Conservation (phyloP, 441 rosid genomes). For the Erysimum cheiri region DNA sequence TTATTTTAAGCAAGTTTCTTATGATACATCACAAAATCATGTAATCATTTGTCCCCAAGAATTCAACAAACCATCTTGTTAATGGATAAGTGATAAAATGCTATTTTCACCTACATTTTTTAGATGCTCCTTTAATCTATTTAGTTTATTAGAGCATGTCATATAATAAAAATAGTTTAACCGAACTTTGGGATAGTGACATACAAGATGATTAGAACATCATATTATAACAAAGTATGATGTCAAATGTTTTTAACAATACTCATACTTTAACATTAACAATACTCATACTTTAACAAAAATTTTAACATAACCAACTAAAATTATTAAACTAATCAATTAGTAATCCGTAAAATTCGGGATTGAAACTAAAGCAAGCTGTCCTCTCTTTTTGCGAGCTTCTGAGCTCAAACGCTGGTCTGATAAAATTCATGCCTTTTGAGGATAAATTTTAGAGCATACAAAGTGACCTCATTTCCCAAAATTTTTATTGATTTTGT, state of each 20-base stretch:
- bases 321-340: conserved; percentile 18
- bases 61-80: background rate
- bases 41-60: background rate
- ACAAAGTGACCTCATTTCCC: conserved; percentile 34
- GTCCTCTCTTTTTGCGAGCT: conserved; percentile 41
- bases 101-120: background rate
- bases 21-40: background rate
- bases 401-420: conserved; percentile 35
- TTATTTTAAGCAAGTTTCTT: no score
- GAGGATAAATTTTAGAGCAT: background rate
- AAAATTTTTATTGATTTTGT: conserved; percentile 28
- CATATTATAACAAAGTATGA: conserved; percentile 8
- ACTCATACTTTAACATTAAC: conserved; percentile 34
- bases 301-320: background rate
- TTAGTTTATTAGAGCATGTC: background rate
- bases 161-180: background rate
- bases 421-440: conserved; percentile 34
- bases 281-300: no score
- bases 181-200: conserved; percentile 27
- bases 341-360: conserved; percentile 34
- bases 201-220: conserved; percentile 17
- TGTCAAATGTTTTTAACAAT: conserved; percentile 22
- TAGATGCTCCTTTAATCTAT: background rate
- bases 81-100: background rate
- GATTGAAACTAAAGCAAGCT: conserved; percentile 35